phyloP scores from a whole-genome alignment of 306 rosid genomes.

The Biancaea sappan region DNA sequence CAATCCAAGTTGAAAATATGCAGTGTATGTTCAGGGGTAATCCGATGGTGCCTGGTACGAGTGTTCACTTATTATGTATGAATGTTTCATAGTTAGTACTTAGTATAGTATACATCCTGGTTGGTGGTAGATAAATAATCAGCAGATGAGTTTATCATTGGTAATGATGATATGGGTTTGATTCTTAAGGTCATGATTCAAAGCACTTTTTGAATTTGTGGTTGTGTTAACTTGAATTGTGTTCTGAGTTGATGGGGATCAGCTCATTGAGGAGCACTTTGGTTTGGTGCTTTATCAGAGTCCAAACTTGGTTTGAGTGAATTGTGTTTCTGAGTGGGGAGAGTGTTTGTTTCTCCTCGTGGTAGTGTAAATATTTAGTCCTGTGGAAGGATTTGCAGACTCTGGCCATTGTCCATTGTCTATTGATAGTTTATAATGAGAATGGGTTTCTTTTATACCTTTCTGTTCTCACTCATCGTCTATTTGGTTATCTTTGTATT shows the following conservation, averaged over 20 bases:
- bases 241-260: slow-evolving; percentile 34
- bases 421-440: slow-evolving; percentile 27
- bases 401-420: neutral
- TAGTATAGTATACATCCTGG: slow-evolving; percentile 36
- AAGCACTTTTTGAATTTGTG: slow-evolving; percentile 58
- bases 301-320: neutral
- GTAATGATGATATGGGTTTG: slow-evolving; percentile 28
- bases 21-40: no score
- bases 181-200: slow-evolving; percentile 41
- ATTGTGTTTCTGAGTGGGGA: slow-evolving; percentile 26
- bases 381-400: slow-evolving; percentile 16
- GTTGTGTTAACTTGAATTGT: slow-evolving; percentile 4
- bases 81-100: neutral
- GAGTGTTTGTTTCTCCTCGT: slow-evolving; percentile 14
- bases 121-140: slow-evolving; percentile 50
- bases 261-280: slow-evolving; percentile 39
- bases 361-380: slow-evolving; percentile 45
- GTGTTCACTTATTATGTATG: no score
- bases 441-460: slow-evolving; percentile 25
- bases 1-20: no score
- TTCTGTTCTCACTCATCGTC: neutral
- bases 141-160: slow-evolving; percentile 5
- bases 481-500: neutral
- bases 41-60: no score
- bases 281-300: neutral